phyloP scores from a whole-genome alignment of 2,329 filamentous ascomycete species.

The Aaosphaeria pasadenensis region DNA sequence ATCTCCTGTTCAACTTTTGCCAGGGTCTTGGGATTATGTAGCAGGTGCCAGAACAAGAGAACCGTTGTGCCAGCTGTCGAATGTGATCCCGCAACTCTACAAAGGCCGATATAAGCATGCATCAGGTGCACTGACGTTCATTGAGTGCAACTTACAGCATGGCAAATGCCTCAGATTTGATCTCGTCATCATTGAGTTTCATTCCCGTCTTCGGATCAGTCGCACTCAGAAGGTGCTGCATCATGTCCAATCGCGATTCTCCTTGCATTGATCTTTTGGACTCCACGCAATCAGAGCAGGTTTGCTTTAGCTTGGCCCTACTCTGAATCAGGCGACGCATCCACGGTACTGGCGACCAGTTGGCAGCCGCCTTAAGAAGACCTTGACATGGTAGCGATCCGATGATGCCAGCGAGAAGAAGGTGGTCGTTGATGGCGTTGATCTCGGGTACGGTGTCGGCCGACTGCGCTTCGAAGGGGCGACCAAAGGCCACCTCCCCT shows the following conservation, averaged over 20 bases:
- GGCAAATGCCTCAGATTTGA: not conserved
- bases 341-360: not conserved
- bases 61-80: not conserved
- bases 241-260: not conserved
- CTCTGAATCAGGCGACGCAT: not conserved
- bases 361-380: not conserved
- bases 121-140: no score
- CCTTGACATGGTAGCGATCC: not conserved
- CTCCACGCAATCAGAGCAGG: not conserved
- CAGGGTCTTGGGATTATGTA: not conserved
- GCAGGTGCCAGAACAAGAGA: not conserved
- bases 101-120: not conserved
- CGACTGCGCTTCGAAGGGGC: not conserved
- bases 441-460: not conserved
- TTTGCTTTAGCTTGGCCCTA: not conserved
- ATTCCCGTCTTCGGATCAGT: not conserved
- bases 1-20: not conserved
- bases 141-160: not conserved
- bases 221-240: not conserved
- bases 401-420: not conserved
- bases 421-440: not conserved
- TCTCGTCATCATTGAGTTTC: not conserved
- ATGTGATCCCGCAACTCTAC: not conserved
- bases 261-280: not conserved
- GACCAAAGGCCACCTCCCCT: not conserved